Base-by-base conservation (phyloP, 805 yeast species). In the Candida hungchunana region DNA sequence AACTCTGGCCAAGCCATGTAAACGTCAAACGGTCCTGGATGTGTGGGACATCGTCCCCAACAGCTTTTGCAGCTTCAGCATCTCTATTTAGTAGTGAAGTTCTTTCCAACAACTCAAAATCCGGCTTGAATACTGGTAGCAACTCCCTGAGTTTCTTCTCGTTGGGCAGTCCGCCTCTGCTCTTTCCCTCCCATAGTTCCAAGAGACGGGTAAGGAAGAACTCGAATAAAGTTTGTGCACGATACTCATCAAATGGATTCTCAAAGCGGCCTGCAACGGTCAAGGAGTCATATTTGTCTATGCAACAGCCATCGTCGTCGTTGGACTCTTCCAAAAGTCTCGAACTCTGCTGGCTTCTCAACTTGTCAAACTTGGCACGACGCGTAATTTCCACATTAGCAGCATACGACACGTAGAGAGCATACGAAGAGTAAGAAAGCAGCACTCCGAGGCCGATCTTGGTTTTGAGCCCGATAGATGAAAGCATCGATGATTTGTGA, bases 1-100 rank as follows among this genome's bases (percentile, higher is more conserved):
- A 88, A 39, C 93, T 82, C 56, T 90, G 97, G 4, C 97, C 97
- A 27, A 90, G 59, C 97, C 97, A 90, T 0, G 96, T 87, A 51
- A 82, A 73, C 2, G 82, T 67, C 48, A 84, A 42, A 47, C 82
- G 68, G 18, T 73, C 63, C 9, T 56, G 37, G 3, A 71, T 34
- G 2, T 47, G 34, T 0, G 78, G 74, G 2, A 64, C 39, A 7
- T 18, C 56, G 12, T 16, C 13, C 2, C 23, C 37, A 13, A 50
- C 42, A 1, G 53, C 36, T 11, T 24, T 14, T 16, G 36, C 23
- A 4, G 31, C 34, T 5, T 21, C 25, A 21, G 32, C 41, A 6
- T 29, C 35, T 5, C 23, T 36, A 26, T 37, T 23, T 18, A 36
- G 13, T 34, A 55, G 9, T 29, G 50, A 36, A 1, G 48, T 38